Base-by-base conservation (phyloP, 2,329 filamentous ascomycete genomes). In the Botrytis pseudocinerea region DNA sequence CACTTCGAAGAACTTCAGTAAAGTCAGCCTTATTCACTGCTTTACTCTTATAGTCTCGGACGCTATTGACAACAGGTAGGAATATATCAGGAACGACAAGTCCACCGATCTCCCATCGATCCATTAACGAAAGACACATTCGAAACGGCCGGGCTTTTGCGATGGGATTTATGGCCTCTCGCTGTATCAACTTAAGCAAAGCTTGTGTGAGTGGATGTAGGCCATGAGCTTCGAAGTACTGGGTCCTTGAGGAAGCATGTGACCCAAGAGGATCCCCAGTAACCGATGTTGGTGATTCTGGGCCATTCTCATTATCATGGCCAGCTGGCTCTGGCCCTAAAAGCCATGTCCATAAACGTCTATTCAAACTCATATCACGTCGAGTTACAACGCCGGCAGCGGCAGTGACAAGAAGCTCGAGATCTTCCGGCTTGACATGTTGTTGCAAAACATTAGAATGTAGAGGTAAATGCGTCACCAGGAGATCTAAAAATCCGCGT, bases 61-160 rank as follows among this genome's bases (percentile, higher is more conserved):
- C 91, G 78, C 92, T 97, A 80, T 91, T 88, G 78, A 99, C 89
- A 40, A 95, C 91, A 5, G 95, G 93, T 22, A 98, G 85, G 79
- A 99, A 98, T 22, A 98, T 89, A 74, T 94, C 91, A 0, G 95
- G 93, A 2, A 98, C 92, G 64, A 99, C 90, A 28, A 95, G 86
- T 1, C 94, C 94, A 44, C 96, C 96, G 76, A 99, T 95, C 81
- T 99, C 96, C 95, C 94, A 98, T 73, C 95, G 91, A 82, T 99
- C 96, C 96, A 99, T 98, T 70, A 99, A 85, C 25, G 97, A 98
- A 3, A 98, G 87, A 79, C 94, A 97, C 75, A 98, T 93, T 73
- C 95, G 91, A 80, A 97, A 98, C 0, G 96, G 95, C 57, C 91
- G 90, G 32, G 94, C 93, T 80, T 91, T 88, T 79, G 97, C 93